phyloP scores from a whole-genome alignment of 257 asterid genomes.

The Solanum piurae region DNA sequence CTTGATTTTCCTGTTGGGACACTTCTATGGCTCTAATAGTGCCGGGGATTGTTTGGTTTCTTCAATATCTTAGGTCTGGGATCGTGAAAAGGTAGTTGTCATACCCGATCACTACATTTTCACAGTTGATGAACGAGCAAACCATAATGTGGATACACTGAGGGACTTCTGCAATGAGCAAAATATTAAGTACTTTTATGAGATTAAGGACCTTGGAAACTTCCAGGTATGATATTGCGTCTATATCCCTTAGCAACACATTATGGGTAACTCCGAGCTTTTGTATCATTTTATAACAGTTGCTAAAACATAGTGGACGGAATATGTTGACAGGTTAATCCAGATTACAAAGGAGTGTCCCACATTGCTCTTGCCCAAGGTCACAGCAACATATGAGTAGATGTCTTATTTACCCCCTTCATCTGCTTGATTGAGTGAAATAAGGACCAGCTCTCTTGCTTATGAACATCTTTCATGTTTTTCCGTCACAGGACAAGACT shows the following conservation, averaged over 20 bases:
- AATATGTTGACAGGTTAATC: conserved; percentile 51
- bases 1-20: not conserved
- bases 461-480: not conserved
- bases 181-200: conserved; percentile 78
- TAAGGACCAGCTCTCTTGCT: not conserved
- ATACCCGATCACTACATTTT: conserved; percentile 91
- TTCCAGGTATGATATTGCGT: conserved; percentile 43
- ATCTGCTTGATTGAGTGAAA: not conserved
- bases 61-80: conserved; percentile 61
- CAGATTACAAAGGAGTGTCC: conserved; percentile 97
- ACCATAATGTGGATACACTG: conserved; percentile 78
- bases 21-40: not conserved
- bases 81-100: conserved; percentile 77
- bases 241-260: not conserved
- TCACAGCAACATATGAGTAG: conserved; percentile 75
- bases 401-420: conserved; percentile 26
- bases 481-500: conserved; percentile 59
- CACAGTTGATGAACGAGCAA: conserved; percentile 88
- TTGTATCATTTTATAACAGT: not conserved
- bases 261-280: not conserved
- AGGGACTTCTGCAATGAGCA: conserved; percentile 84
- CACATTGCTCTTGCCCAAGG: conserved; percentile 98
- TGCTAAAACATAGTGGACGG: not conserved
- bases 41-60: not conserved
- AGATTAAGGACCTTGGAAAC: conserved; percentile 79